These are phyloP conservation scores for Aspergillus luchuensis DNA, from an alignment of 2,329 filamentous ascomycete genomes.

Conservation along the genomic window DNA sequence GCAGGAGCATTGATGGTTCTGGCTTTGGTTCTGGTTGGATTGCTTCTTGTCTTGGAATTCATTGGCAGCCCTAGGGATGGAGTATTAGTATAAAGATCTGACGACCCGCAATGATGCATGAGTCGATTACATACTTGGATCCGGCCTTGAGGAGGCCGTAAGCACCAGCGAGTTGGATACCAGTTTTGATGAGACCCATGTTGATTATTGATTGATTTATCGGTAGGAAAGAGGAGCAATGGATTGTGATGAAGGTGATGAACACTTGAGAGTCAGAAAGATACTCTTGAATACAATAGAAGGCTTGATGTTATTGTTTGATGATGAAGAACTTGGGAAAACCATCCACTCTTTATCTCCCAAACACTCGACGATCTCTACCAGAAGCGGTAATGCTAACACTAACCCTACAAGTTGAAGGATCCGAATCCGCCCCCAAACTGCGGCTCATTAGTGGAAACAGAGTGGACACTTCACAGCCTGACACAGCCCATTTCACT, in stretches of 20 bases:
- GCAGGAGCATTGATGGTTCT: background rate
- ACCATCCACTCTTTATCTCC: background rate
- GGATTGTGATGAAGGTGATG: background rate
- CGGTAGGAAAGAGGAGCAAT: too few species aligned
- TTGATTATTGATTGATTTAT: background rate
- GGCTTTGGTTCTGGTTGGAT: background rate
- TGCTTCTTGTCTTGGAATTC: background rate
- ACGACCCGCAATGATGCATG: background rate
- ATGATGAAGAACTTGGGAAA: background rate
- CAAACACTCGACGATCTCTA: background rate
- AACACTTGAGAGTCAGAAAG: background rate
- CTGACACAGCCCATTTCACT: background rate
- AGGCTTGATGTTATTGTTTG: background rate
- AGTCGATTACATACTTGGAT: background rate
- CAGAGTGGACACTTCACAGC: background rate
- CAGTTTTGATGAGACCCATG: background rate
- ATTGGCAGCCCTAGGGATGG: background rate
- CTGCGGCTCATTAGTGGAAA: background rate
- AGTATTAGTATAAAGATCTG: background rate
- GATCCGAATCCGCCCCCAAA: background rate
- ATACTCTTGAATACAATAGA: background rate
- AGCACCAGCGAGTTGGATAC: background rate
- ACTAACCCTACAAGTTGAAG: background rate
- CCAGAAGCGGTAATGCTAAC: background rate
- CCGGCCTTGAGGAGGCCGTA: background rate